A percentile compares a stretch with the other conserved stretches of the same genome.
Evolutionary conservation across 73 alveolate species (phyloP).

Genomic region (Paraurostyla sp.): DNA sequence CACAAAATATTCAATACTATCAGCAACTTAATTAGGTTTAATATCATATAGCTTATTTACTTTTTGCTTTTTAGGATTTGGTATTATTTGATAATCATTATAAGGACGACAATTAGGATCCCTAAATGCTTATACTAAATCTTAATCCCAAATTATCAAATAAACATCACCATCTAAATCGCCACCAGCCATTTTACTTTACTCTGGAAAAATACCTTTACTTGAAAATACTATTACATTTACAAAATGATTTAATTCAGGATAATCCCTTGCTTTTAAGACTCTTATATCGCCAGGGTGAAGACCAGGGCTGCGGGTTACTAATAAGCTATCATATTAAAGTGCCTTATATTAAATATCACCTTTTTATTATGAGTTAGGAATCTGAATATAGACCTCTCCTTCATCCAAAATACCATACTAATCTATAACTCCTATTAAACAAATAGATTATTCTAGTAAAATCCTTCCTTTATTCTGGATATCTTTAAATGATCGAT

Average conservation of each 20-base stretch:
- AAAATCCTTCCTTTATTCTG: neutral
- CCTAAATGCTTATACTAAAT: neutral
- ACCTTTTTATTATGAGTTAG: neutral
- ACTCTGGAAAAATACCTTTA: neutral
- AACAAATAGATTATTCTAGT: neutral
- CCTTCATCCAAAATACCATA: neutral
- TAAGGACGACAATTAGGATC: neutral
- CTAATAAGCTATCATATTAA: neutral
- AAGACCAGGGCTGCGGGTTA: slow-evolving; percentile 7
- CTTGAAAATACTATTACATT: neutral
- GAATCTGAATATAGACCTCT: neutral
- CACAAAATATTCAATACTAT: too few species aligned
- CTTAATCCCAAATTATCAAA: slow-evolving; percentile 15
- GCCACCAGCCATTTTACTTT: neutral
- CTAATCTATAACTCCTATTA: neutral
- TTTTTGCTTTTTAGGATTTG: neutral
- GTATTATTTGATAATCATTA: neutral
- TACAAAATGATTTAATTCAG: neutral
- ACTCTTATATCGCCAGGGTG: neutral
- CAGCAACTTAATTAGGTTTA: too few species aligned
- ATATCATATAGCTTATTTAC: too few species aligned
- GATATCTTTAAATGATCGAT: neutral
- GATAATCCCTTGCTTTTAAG: slow-evolving; percentile 16
- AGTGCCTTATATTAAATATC: neutral
- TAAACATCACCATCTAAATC: slow-evolving; percentile 31